A percentile compares a stretch with the other conserved stretches of the same genome.
phyloP scores from a whole-genome alignment of 2,329 filamentous ascomycete species.

The Didymosphaeria variabile region DNA sequence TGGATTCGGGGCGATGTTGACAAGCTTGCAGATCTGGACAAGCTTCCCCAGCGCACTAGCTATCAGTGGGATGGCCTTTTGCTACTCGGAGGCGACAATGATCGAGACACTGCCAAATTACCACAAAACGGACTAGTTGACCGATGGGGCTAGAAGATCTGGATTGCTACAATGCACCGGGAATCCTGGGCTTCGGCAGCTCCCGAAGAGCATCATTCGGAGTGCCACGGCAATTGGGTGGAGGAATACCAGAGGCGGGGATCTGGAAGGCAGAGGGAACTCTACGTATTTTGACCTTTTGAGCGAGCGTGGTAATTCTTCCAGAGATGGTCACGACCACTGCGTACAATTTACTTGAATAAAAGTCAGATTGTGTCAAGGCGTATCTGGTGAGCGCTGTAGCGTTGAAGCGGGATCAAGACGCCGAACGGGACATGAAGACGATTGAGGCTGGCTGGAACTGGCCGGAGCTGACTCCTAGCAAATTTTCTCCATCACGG shows the following conservation, averaged over 20 bases:
- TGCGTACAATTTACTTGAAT: neutral
- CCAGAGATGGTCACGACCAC: neutral
- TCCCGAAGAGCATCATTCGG: neutral
- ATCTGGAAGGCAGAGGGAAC: neutral
- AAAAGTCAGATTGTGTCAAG: neutral
- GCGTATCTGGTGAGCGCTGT: neutral
- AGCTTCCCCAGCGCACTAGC: neutral
- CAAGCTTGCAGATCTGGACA: neutral
- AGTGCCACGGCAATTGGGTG: neutral
- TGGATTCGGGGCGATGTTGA: neutral
- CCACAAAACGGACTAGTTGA: neutral
- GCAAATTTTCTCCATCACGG: slow-evolving; percentile 5
- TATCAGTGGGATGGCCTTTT: neutral
- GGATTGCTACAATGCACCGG: neutral
- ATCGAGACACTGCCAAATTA: neutral
- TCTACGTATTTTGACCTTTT: neutral
- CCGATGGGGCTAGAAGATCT: neutral
- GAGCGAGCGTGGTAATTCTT: neutral
- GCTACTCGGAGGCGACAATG: neutral
- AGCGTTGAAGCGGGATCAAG: neutral
- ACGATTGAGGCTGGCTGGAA: slow-evolving; percentile 1
- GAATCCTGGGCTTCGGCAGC: neutral
- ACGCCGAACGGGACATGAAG: neutral
- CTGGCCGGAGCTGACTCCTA: neutral
- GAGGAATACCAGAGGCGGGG: neutral